Evolutionary conservation across 768 basidiomycete species (phyloP).

Genomic region (Pulveroboletus sp.): DNA sequence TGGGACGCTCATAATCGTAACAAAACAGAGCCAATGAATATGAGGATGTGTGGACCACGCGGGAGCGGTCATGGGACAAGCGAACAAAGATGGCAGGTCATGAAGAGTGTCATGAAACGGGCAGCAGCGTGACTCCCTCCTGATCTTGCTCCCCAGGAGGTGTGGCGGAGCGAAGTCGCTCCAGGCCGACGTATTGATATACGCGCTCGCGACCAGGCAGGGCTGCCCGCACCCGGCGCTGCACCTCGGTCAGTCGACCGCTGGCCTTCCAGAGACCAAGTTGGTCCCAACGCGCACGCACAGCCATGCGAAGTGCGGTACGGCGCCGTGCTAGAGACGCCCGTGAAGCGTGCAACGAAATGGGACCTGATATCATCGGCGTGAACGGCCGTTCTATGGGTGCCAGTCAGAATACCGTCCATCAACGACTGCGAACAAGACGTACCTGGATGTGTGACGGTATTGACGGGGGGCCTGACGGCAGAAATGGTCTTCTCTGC

Average conservation of each 20-base stretch:
- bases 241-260: slow-evolving; percentile 26
- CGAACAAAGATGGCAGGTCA: slow-evolving; percentile 7
- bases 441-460: slow-evolving; percentile 8
- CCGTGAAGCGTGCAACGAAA: slow-evolving; percentile 14
- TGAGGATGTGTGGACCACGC: neutral
- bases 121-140: neutral
- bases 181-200: slow-evolving; percentile 31
- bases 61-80: slow-evolving; percentile 18
- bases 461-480: slow-evolving; percentile 2
- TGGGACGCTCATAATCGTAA: slow-evolving; percentile 6
- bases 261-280: slow-evolving; percentile 23
- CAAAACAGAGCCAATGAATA: neutral
- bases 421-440: neutral
- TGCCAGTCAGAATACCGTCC: no score
- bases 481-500: neutral
- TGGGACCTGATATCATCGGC: slow-evolving; percentile 3
- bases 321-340: slow-evolving; percentile 27
- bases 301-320: slow-evolving; percentile 23
- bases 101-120: slow-evolving; percentile 11
- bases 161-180: neutral
- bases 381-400: slow-evolving; percentile 17
- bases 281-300: slow-evolving; percentile 30
- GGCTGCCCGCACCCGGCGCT: slow-evolving; percentile 27
- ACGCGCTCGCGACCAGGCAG: slow-evolving; percentile 27
- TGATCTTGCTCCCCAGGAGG: neutral